These are phyloP conservation scores for Solanum ossicruentum DNA, from an alignment of 257 asterid species.

Conservation along the genomic window DNA sequence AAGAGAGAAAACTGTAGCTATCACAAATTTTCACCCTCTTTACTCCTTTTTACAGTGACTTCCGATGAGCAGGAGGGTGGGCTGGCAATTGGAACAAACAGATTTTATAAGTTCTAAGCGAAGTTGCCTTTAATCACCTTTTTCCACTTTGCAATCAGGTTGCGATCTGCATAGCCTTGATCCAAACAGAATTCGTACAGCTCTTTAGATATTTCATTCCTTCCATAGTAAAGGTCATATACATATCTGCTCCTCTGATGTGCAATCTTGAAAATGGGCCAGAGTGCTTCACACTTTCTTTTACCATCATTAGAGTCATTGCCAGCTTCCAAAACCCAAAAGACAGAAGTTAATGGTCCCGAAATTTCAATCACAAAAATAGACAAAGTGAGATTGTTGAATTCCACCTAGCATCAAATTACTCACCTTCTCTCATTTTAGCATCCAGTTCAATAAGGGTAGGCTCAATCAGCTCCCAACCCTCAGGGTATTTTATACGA, in stretches of 20 bases:
- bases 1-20: not conserved
- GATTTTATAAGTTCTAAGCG: not conserved
- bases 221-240: constrained; percentile 59
- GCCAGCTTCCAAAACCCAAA: constrained; percentile 34
- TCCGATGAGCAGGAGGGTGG: not conserved
- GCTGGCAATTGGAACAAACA: not conserved
- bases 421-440: constrained; percentile 83
- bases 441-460: constrained; percentile 70
- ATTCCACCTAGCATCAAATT: not conserved
- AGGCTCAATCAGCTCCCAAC: constrained; percentile 94
- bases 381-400: not conserved
- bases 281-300: constrained; percentile 77
- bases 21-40: not conserved
- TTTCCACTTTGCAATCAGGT: constrained; percentile 73
- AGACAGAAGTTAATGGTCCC: not conserved
- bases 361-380: not conserved
- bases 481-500: constrained; percentile 65
- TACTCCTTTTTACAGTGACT: constrained; percentile 21
- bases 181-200: constrained; percentile 85
- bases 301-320: constrained; percentile 80
- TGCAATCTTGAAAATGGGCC: constrained; percentile 92
- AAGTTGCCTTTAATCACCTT: not conserved
- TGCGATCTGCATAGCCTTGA: constrained; percentile 83
- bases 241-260: constrained; percentile 87
- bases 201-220: constrained; percentile 84